Percentiles rank a stretch among this genome's conserved stretches.
Evolutionary conservation across 1,139 yeast genomes (phyloP).

Genomic region (Sugiyamaella xylanicola): DNA sequence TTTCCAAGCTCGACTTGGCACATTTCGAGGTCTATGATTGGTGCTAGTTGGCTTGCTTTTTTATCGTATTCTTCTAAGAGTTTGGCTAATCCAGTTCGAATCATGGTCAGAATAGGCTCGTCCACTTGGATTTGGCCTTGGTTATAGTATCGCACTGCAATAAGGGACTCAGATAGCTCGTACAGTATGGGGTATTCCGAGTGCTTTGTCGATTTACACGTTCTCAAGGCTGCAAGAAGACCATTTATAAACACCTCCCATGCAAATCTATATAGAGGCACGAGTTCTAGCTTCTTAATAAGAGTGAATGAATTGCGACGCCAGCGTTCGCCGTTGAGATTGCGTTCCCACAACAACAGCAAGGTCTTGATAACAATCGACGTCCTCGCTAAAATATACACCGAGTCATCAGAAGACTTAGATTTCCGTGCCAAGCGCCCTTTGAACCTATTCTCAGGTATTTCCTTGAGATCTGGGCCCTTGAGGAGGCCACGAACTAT

Average conservation of each 20-base stretch:
- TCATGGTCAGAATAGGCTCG: background rate
- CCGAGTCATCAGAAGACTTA: background rate
- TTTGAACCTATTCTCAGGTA: background rate
- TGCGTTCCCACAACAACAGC: background rate
- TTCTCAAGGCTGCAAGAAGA: background rate
- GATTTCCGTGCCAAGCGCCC: background rate
- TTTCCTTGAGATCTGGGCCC: too few species aligned
- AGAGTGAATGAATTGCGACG: background rate
- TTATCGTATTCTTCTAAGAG: background rate
- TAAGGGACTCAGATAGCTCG: background rate
- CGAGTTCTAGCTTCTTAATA: background rate
- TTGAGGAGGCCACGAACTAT: too few species aligned
- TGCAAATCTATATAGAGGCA: slow-evolving; percentile 3
- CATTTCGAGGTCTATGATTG: background rate
- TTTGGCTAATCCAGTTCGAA: background rate
- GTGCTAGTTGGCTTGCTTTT: background rate
- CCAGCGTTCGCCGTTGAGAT: background rate
- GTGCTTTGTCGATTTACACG: background rate
- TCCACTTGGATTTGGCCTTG: background rate
- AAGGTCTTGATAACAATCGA: background rate
- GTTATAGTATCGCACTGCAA: background rate
- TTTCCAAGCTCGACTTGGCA: background rate
- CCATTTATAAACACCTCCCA: background rate
- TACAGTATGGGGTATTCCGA: slow-evolving; percentile 3
- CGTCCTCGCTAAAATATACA: background rate